Evolutionary conservation across 345 rosid species (phyloP), one percentile per base, ranked within the genome.

Genomic region (Moringa oleifera): DNA sequence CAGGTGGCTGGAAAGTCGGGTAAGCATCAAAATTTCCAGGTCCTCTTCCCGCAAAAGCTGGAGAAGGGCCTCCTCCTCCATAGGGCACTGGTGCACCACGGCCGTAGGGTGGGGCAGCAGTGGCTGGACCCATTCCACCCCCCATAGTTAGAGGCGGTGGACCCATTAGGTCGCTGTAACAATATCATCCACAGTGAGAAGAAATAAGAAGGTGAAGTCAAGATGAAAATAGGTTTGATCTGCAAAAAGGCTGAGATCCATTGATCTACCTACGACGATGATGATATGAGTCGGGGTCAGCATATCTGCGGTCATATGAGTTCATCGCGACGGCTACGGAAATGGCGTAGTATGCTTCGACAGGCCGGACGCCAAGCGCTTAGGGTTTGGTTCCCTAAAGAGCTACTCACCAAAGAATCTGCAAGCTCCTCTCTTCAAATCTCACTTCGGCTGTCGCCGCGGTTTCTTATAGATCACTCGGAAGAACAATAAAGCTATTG

Each of bases 211-310:
- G 21, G 25, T 18, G 55, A 21, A 20, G 20, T 23, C 18, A 21
- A 21, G 33, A 21, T 62, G 23, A 20, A 54, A 8, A 1, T 20
- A 55, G 9, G 23, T 18, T 23, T 45, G 23, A 9, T 28, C 15
- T 20, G n/a, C n/a, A 53, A 47, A 53, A 20, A 1, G 20, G 17
- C 53, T 53, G 22, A n/a, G 61, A 25, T 22, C 55, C 0, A 56
- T 28, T 53, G 61, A 55, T 57, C 68, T 78, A 86, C 97, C 96
- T 86, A 63, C 91, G 78, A n/a, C 96, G 87, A 45, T 79, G 85
- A 71, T 89, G 97, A 73, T 88, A 86, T 20, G 96, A 91, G 61
- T 80, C 81, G 0, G 97, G 96, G 58, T 88, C 97, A 64, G 81
- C 65, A 47, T 80, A 86, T 64, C 97, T 75, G 56, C 81, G 81